A percentile compares a stretch with the other conserved stretches of the same genome.
Conservation (phyloP, 768 basidiomycete species). For the Leccinum broughii region DNA sequence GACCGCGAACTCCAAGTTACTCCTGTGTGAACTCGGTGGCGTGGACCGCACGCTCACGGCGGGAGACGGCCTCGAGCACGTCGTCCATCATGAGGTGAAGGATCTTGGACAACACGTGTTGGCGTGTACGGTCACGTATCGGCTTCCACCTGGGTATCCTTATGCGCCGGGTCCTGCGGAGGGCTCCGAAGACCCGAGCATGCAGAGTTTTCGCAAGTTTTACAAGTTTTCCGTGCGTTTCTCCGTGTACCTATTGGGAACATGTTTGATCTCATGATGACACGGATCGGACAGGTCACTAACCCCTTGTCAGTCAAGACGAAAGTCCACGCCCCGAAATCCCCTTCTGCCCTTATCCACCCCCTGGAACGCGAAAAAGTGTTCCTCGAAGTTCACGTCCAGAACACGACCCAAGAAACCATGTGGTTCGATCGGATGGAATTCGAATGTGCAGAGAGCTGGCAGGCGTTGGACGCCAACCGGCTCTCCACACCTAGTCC, state of each 20-base stretch:
- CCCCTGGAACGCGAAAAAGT: conserved; percentile 72
- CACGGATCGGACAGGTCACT: conserved; percentile 60
- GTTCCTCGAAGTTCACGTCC: conserved; percentile 90
- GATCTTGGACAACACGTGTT: conserved; percentile 91
- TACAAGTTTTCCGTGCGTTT: conserved; percentile 84
- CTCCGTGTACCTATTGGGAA: not conserved
- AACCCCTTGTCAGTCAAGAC: conserved; percentile 96
- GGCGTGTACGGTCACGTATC: conserved; percentile 82
- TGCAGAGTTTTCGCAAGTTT: conserved; percentile 82
- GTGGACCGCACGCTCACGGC: conserved; percentile 46
- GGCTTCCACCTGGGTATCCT: conserved; percentile 61
- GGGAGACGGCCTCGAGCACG: conserved; percentile 62
- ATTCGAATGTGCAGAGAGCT: conserved; percentile 71
- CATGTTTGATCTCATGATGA: not conserved
- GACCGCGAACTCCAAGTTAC: conserved; percentile 64
- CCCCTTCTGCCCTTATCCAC: conserved; percentile 70
- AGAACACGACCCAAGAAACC: conserved; percentile 77
- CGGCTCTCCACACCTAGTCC: conserved; percentile 19
- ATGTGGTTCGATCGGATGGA: conserved; percentile 81
- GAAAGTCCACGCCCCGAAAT: conserved; percentile 78
- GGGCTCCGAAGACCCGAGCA: conserved; percentile 50
- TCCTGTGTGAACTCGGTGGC: conserved; percentile 65
- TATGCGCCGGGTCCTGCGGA: conserved; percentile 48
- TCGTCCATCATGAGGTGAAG: conserved; percentile 88
- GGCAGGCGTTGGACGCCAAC: conserved; percentile 61